Conservation (phyloP, 2,329 filamentous ascomycete genomes). For the Xylariomycetidae sp. region DNA sequence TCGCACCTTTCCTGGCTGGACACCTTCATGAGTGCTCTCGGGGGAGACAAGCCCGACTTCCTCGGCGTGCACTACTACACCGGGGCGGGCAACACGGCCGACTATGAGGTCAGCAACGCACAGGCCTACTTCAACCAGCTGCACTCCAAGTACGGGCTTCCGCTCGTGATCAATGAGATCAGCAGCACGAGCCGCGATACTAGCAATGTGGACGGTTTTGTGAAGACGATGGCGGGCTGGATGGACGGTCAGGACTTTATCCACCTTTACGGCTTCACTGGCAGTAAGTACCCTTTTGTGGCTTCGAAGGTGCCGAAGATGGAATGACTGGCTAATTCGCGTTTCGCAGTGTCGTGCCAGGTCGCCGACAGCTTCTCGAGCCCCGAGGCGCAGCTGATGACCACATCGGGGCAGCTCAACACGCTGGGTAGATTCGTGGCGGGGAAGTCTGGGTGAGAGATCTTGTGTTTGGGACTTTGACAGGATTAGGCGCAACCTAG, state of each 20-base stretch:
- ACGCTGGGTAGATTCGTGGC: constrained; percentile 14
- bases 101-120: constrained; percentile 25
- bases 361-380: constrained; percentile 36
- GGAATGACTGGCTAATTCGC: too few species aligned
- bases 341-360: too few species aligned
- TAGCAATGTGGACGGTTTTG: constrained; percentile 31
- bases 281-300: constrained; percentile 35
- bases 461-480: too few species aligned
- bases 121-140: constrained; percentile 30
- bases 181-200: constrained; percentile 31
- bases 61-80: constrained; percentile 37
- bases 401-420: constrained; percentile 30
- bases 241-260: constrained; percentile 35
- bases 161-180: constrained; percentile 33
- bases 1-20: constrained; percentile 30
- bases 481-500: too few species aligned
- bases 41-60: constrained; percentile 31
- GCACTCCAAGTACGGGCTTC: constrained; percentile 24
- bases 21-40: constrained; percentile 29
- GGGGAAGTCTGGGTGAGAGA: too few species aligned
- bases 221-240: constrained; percentile 32
- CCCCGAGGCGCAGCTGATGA: constrained; percentile 37
- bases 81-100: constrained; percentile 7
- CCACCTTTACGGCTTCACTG: constrained; percentile 36
- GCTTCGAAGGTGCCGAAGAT: too few species aligned